Conservation (phyloP, 768 basidiomycete species). For the Neoboletus magnificus region DNA sequence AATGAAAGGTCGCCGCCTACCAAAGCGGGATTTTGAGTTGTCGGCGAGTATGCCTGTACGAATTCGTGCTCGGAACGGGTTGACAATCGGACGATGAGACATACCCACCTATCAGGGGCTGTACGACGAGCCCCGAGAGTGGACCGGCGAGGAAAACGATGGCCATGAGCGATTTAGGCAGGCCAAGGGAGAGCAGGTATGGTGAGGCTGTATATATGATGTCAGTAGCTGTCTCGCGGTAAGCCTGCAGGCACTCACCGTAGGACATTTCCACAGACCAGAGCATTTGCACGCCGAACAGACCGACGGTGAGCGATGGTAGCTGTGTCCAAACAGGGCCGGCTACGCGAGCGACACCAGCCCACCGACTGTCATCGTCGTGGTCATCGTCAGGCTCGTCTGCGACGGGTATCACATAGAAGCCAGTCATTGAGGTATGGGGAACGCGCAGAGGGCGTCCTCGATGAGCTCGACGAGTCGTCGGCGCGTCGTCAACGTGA, state of each 20-base stretch:
- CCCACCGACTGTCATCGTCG: conserved; percentile 37
- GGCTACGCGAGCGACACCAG: conserved; percentile 54
- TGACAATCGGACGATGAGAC: neutral
- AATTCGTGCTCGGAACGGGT: neutral
- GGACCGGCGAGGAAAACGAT: conserved; percentile 93
- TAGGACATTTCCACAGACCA: conserved; percentile 98
- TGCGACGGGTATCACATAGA: conserved; percentile 44
- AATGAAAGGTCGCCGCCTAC: conserved; percentile 86
- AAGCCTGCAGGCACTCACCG: conserved; percentile 36
- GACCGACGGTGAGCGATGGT: conserved; percentile 70
- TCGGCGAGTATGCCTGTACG: conserved; percentile 69
- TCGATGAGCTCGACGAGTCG: neutral
- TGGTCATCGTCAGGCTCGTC: conserved; percentile 40
- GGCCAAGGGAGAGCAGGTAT: conserved; percentile 81
- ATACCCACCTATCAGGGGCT: conserved; percentile 87
- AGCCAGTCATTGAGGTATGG: conserved; percentile 45
- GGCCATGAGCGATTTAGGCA: conserved; percentile 84
- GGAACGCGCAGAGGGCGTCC: neutral
- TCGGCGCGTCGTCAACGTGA: neutral
- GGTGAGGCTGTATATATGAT: conserved; percentile 64
- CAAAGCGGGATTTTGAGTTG: conserved; percentile 77
- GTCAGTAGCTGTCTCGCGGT: neutral
- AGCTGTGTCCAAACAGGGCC: conserved; percentile 68
- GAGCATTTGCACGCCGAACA: conserved; percentile 83
- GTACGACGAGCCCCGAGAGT: conserved; percentile 84